Conservation (phyloP, 768 basidiomycete species). For the Pleurotus tuber-regium region DNA sequence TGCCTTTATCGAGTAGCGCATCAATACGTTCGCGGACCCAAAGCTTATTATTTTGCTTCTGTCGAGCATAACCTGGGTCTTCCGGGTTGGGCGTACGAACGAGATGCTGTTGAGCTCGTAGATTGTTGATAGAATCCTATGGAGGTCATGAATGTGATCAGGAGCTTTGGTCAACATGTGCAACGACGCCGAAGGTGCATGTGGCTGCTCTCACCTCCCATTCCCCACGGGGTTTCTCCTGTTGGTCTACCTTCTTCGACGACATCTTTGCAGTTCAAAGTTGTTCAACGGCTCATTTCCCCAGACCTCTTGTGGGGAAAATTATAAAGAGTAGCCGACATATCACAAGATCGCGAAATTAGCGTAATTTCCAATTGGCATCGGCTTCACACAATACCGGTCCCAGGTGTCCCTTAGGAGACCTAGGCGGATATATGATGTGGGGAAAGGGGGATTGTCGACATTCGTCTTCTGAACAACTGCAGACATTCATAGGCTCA, state of each 20-base stretch:
- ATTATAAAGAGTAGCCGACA: constrained; percentile 7
- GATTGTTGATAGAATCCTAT: constrained; percentile 28
- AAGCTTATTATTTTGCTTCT: constrained; percentile 35
- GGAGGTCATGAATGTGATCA: not conserved
- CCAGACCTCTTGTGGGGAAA: constrained; percentile 6
- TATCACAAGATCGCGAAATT: constrained; percentile 4
- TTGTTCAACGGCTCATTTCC: constrained; percentile 2
- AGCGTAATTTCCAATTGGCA: not conserved
- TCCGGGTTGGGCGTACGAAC: constrained; percentile 30
- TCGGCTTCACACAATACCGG: not conserved
- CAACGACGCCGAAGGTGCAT: not conserved
- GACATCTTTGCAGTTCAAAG: not conserved
- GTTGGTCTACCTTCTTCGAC: no score
- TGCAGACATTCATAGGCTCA: no score
- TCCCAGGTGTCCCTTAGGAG: not conserved
- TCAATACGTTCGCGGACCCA: constrained; percentile 40
- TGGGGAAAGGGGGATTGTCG: not conserved
- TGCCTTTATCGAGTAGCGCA: constrained; percentile 29
- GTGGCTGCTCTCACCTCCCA: constrained; percentile 10
- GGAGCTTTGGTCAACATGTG: not conserved
- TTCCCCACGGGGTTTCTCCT: constrained; percentile 4
- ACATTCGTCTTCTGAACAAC: not conserved
- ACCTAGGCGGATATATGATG: not conserved
- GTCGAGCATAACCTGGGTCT: constrained; percentile 37
- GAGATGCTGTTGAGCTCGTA: constrained; percentile 29